Percentiles rank a stretch among this genome's conserved stretches.
These are phyloP conservation scores for Penstemon eatonii DNA, from an alignment of 257 asterid species.

Conservation along the genomic window DNA sequence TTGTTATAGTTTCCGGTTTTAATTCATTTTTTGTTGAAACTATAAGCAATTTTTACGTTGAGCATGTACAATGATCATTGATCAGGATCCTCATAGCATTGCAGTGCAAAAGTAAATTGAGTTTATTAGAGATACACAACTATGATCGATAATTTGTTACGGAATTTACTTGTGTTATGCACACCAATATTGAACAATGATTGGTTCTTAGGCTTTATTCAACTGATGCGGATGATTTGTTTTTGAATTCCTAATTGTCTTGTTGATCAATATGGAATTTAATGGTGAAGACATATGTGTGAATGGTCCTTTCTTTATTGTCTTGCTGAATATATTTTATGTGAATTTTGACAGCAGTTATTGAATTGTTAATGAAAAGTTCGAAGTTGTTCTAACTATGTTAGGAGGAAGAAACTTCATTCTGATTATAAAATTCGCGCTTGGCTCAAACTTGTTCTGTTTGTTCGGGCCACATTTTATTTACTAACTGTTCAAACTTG, in stretches of 20 bases:
- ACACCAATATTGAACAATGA: conserved; percentile 25
- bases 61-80: too few species aligned
- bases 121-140: too few species aligned
- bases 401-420: conserved; percentile 17
- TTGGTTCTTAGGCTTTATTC: not conserved
- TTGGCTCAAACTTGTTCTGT: too few species aligned
- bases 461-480: too few species aligned
- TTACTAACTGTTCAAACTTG: too few species aligned
- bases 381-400: conserved; percentile 31
- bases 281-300: conserved; percentile 6
- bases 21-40: too few species aligned
- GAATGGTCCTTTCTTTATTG: conserved; percentile 15
- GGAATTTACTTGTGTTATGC: conserved; percentile 5
- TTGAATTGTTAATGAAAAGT: conserved; percentile 1
- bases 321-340: not conserved
- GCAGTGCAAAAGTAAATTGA: too few species aligned
- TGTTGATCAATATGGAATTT: not conserved
- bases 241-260: not conserved
- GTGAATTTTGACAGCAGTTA: conserved; percentile 23
- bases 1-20: too few species aligned
- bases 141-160: too few species aligned
- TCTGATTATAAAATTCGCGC: not conserved
- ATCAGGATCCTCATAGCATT: too few species aligned
- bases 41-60: too few species aligned
- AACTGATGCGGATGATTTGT: conserved; percentile 2